Percentiles rank a stretch among this genome's conserved stretches.
These are phyloP conservation scores for Pythium phragmitis DNA, from an alignment of 352 stramenopile species.

Conservation along the genomic window DNA sequence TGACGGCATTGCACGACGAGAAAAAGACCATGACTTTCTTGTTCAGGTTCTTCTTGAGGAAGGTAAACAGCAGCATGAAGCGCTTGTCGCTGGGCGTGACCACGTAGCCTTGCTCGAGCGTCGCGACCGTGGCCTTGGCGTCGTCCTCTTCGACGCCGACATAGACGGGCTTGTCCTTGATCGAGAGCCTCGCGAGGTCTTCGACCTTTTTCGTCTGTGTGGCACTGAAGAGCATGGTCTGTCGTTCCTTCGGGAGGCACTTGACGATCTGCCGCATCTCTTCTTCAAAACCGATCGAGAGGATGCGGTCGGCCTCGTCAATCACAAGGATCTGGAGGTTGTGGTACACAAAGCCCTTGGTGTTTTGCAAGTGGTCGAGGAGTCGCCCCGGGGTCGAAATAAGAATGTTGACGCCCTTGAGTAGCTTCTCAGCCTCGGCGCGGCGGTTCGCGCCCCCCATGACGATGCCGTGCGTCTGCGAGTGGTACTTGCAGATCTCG, in stretches of 20 bases:
- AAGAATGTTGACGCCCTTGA: slow-evolving; percentile 97
- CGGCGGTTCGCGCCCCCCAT: slow-evolving; percentile 98
- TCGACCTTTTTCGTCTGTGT: slow-evolving; percentile 99
- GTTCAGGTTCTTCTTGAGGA: slow-evolving; percentile 99
- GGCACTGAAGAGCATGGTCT: slow-evolving; percentile 99
- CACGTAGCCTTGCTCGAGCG: slow-evolving; percentile 98
- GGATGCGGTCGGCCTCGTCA: slow-evolving; percentile 98
- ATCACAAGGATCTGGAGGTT: slow-evolving; percentile 97
- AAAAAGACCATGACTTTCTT: slow-evolving; percentile 99
- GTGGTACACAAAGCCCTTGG: slow-evolving; percentile 96
- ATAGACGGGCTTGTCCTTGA: slow-evolving; percentile 97
- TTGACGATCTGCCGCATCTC: slow-evolving; percentile 99
- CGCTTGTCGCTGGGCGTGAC: slow-evolving; percentile 97
- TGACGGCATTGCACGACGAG: slow-evolving; percentile 93
- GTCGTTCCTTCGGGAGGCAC: slow-evolving; percentile 95
- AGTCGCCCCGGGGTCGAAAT: slow-evolving; percentile 97
- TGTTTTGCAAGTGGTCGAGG: slow-evolving; percentile 98
- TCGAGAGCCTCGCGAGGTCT: slow-evolving; percentile 92
- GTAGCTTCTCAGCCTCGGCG: slow-evolving; percentile 93
- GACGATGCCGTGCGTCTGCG: slow-evolving; percentile 96
- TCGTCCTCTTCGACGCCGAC: slow-evolving; percentile 94
- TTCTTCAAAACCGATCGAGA: slow-evolving; percentile 99
- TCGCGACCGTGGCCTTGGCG: slow-evolving; percentile 90
- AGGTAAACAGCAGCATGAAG: slow-evolving; percentile 99
- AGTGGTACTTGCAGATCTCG: slow-evolving; percentile 95